Evolutionary conservation across 139 green algal genomes (phyloP).

Genomic region (Chlorella ohadii): DNA sequence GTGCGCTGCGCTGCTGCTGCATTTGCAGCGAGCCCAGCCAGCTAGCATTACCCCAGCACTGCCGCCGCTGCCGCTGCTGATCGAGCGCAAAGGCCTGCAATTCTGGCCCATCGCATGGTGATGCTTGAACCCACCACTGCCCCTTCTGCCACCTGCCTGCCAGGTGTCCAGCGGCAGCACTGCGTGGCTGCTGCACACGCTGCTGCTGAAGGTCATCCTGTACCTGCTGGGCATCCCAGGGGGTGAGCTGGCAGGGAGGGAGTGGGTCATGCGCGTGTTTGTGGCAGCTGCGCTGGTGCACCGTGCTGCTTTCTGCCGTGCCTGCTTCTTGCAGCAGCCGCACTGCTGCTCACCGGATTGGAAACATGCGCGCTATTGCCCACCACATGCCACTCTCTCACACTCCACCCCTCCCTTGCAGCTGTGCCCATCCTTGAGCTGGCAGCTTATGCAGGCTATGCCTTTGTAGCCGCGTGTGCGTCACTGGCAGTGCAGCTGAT

Average conservation of each 20-base stretch:
- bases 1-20: slow-evolving; percentile 51
- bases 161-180: slow-evolving; percentile 33
- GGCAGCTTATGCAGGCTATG: slow-evolving; percentile 87
- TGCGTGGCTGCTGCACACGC: slow-evolving; percentile 78
- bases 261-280: too few species aligned
- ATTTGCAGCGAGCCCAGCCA: too few species aligned
- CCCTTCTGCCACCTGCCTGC: not conserved
- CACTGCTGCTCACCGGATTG: too few species aligned
- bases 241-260: slow-evolving; percentile 2
- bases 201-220: slow-evolving; percentile 68
- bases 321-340: too few species aligned
- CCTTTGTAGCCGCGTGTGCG: slow-evolving; percentile 71
- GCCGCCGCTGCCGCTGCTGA: too few species aligned
- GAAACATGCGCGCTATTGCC: too few species aligned
- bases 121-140: not conserved
- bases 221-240: slow-evolving; percentile 70
- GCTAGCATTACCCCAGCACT: too few species aligned
- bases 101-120: not conserved
- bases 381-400: too few species aligned
- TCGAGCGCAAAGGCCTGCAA: too few species aligned
- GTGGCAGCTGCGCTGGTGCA: too few species aligned
- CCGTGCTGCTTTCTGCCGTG: too few species aligned
- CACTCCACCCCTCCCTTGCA: slow-evolving; percentile 49
- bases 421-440: slow-evolving; percentile 85
- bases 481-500: slow-evolving; percentile 24